A percentile compares a stretch with the other conserved stretches of the same genome.
Evolutionary conservation across 2,329 filamentous ascomycete species (phyloP).

Genomic region (Tolypocladium ovalisporum): DNA sequence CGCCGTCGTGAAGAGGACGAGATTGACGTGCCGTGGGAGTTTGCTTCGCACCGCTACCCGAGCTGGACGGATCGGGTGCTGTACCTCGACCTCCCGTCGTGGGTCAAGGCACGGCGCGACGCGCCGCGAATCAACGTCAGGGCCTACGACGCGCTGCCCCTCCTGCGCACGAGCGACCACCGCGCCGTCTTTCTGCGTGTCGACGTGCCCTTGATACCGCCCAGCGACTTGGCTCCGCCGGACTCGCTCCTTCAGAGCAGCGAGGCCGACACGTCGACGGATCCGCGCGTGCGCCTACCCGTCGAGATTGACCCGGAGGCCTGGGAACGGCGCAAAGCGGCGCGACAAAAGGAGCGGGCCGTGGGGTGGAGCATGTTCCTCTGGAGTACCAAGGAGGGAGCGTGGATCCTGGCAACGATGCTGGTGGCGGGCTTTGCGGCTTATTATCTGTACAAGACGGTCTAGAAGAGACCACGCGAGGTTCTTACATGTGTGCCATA

Average conservation of each 20-base stretch:
- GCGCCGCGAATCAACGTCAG: conserved; percentile 34
- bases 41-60: conserved; percentile 76
- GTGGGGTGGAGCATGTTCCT: conserved; percentile 45
- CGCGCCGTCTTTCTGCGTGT: conserved; percentile 67
- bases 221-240: conserved; percentile 26
- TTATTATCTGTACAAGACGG: conserved; percentile 30
- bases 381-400: conserved; percentile 42
- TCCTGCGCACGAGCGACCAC: conserved; percentile 80
- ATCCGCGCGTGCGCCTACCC: conserved; percentile 35
- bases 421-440: conserved; percentile 28
- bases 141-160: conserved; percentile 65
- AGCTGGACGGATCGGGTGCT: conserved; percentile 90
- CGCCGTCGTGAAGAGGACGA: conserved; percentile 18
- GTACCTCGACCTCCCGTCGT: conserved; percentile 54
- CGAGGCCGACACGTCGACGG: conserved; percentile 12
- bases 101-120: conserved; percentile 25
- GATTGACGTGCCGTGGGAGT: conserved; percentile 48
- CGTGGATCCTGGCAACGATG: conserved; percentile 30
- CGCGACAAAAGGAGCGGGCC: conserved; percentile 32
- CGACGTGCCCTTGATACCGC: conserved; percentile 48
- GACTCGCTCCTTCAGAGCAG: conserved; percentile 3
- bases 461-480: neutral
- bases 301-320: conserved; percentile 42
- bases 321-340: conserved; percentile 38
- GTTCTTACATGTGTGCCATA: neutral